Evolutionary conservation across 331 rosid species (phyloP).

Genomic region (Phaseolus coccineus): DNA sequence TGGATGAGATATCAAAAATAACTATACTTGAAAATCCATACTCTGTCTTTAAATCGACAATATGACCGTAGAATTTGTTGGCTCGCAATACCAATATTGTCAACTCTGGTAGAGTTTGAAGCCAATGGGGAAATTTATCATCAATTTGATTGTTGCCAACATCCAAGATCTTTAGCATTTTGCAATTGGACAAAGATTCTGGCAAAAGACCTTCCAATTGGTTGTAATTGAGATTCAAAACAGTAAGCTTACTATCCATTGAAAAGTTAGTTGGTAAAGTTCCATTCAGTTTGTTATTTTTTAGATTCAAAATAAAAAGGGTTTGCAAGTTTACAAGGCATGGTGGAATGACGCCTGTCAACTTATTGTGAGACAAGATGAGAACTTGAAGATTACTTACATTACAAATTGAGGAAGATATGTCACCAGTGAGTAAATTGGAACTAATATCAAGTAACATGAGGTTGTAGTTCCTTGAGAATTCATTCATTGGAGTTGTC

Average conservation of each 20-base stretch:
- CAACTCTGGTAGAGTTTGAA: neutral
- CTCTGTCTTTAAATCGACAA: neutral
- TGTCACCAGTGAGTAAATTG: neutral
- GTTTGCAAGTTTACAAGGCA: neutral
- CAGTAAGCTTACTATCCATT: accelerated
- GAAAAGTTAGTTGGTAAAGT: neutral
- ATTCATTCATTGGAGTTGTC: neutral
- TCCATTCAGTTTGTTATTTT: too few species aligned
- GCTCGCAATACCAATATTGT: neutral
- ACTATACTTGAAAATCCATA: neutral
- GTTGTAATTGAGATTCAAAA: neutral
- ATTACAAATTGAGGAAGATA: neutral
- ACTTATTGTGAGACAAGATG: neutral
- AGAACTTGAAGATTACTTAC: neutral
- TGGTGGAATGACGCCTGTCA: neutral
- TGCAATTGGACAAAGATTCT: slow-evolving; percentile 1
- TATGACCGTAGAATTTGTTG: neutral
- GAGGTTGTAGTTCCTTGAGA: neutral
- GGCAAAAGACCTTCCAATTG: neutral
- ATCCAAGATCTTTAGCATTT: neutral
- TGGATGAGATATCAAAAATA: neutral
- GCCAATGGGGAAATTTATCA: slow-evolving; percentile 9
- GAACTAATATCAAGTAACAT: neutral
- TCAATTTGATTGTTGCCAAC: slow-evolving; percentile 2
- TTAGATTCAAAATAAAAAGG: neutral